Base-by-base conservation (phyloP, 1,284 basidiomycete species). In the Ceratobasidium sp. region DNA sequence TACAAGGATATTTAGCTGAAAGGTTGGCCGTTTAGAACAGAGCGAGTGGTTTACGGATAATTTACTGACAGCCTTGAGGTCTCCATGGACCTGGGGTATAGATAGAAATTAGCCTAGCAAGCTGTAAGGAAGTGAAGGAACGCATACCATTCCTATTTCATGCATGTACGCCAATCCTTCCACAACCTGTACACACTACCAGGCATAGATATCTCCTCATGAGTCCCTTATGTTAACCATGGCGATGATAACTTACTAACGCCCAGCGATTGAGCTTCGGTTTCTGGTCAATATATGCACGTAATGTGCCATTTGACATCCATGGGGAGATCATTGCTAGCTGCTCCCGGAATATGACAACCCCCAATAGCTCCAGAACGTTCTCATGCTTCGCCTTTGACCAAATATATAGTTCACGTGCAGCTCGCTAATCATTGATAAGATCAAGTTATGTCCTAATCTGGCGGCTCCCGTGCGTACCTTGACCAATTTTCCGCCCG, bases 381-480 rank as follows among this genome's bases (percentile, higher is more conserved):
- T 64, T 47, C 15, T 64, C 22, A 45, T 64, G 62, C 8, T 50
- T n/a, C 9, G 62, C 45, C 22, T 64, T 64, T 15, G 62, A 67
- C 51, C 65, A 67, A 11, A 31, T n/a, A 27, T 67, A 67, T 24
- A 67, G 24, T 33, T 54, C 51, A 1, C 50, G 31, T 19, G 29
- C 17, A 22, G 45, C 60, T 19, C 45, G 45, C 60, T 63, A 47
- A 22, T 41, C 11, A 5, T 5, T 41, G 11, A 11, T 11, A 41
- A 5, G 4, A 41, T 5, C 36, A 41, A 41, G 11, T 41, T 4
- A 4, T 41, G 36, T 4, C 11, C 22, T 24, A 22, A 29, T 7
- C 22, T 5, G 19, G 29, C 27, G 22, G 15, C 5, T 9, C 4
- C n/a, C 0, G 29, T 11, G 24, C 45, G 22, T 22, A 59, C 27